Evolutionary conservation across 768 basidiomycete species (phyloP).

Genomic region (Butyriboletus loyo): DNA sequence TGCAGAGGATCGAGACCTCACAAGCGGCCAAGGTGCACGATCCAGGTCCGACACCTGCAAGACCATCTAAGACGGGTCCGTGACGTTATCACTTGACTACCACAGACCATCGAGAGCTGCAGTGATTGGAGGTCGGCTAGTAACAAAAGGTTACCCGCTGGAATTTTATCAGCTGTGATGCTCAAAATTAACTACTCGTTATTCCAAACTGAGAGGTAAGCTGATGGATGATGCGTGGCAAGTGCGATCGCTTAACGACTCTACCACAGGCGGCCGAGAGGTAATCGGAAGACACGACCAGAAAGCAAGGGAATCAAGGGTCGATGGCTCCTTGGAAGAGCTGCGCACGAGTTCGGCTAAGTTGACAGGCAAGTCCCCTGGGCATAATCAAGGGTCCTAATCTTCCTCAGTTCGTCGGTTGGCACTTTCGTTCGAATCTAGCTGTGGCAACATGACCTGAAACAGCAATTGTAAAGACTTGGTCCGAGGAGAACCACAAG

Average conservation of each 20-base stretch:
- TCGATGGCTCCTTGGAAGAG: background rate
- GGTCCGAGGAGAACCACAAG: slow-evolving; percentile 5
- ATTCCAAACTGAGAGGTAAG: background rate
- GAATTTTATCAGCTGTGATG: background rate
- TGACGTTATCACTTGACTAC: background rate
- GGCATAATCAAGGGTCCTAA: background rate
- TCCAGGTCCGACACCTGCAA: background rate
- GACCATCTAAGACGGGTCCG: background rate
- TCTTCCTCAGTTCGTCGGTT: slow-evolving; percentile 2
- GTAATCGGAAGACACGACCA: no score
- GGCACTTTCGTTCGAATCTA: slow-evolving; percentile 12
- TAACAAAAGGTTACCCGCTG: background rate
- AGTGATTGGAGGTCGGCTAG: background rate
- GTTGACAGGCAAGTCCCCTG: background rate
- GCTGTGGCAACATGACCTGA: slow-evolving; percentile 7
- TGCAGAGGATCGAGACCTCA: slow-evolving; percentile 15
- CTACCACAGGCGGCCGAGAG: background rate
- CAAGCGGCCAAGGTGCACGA: background rate
- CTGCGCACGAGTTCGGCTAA: background rate
- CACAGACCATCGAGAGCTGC: background rate
- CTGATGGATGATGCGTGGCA: no score
- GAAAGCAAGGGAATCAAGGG: background rate
- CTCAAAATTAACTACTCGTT: background rate
- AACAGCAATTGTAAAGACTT: slow-evolving; percentile 8
- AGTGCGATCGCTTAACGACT: background rate